These are phyloP conservation scores for Fusarium haematococcum DNA, from an alignment of 2,329 filamentous ascomycete genomes.

Conservation along the genomic window DNA sequence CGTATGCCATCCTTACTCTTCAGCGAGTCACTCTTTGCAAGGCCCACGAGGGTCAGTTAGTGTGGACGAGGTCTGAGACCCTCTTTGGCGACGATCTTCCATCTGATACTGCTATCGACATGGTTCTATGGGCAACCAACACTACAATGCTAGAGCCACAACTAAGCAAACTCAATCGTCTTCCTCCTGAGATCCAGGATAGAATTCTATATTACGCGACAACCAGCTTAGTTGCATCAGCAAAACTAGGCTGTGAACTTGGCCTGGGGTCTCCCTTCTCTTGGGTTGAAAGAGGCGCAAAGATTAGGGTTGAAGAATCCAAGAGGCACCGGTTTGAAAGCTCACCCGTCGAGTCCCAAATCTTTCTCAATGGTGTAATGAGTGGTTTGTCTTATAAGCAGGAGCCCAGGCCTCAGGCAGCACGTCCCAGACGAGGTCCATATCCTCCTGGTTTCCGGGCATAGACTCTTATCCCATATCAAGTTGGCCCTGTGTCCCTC, in stretches of 20 bases:
- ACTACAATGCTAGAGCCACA: neutral
- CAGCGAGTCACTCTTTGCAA: slow-evolving; percentile 26
- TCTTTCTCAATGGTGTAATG: neutral
- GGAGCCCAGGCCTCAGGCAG: no score
- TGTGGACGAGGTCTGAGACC: slow-evolving; percentile 11
- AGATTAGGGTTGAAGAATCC: slow-evolving; percentile 1
- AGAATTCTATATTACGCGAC: slow-evolving; percentile 20
- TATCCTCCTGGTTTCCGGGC: no score
- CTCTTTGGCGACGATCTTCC: slow-evolving; percentile 13
- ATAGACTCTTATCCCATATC: no score
- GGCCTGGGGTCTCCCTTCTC: slow-evolving; percentile 14
- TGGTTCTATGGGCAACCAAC: slow-evolving; percentile 33
- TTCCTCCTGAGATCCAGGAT: slow-evolving; percentile 37
- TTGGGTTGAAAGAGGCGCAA: slow-evolving; percentile 22
- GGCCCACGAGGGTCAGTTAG: neutral
- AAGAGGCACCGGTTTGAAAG: neutral
- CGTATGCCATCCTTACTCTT: slow-evolving; percentile 31
- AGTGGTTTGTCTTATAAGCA: no score
- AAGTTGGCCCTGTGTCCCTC: no score
- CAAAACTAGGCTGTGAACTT: slow-evolving; percentile 24
- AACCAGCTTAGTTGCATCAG: slow-evolving; percentile 14
- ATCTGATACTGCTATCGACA: slow-evolving; percentile 28
- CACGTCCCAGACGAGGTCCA: no score
- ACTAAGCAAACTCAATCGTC: slow-evolving; percentile 10
- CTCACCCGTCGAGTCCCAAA: neutral